These are phyloP conservation scores for Penicillium antarcticum DNA, from an alignment of 495 filamentous ascomycete species.

Conservation along the genomic window DNA sequence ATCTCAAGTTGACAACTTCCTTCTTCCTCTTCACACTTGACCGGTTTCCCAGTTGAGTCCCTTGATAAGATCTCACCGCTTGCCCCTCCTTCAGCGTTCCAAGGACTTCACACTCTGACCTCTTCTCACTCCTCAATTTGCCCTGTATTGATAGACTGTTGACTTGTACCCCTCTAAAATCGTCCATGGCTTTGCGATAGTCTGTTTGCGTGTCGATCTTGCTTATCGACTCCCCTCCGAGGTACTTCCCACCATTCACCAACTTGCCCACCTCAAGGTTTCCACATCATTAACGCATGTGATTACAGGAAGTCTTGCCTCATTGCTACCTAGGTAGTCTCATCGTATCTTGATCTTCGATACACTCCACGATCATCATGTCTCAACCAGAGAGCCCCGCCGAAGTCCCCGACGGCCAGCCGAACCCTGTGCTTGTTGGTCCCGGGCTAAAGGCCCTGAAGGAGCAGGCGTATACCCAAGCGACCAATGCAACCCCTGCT, in stretches of 20 bases:
- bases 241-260: constrained; percentile 13
- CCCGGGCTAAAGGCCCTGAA: constrained; percentile 32
- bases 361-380: constrained; percentile 22
- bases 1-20: background rate
- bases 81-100: constrained; percentile 16
- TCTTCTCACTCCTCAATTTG: constrained; percentile 21
- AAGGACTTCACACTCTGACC: background rate
- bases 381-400: constrained; percentile 30
- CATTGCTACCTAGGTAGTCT: constrained; percentile 3
- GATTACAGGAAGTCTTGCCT: constrained; percentile 13
- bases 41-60: constrained; percentile 3
- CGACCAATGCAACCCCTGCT: constrained; percentile 24
- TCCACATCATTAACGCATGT: constrained; percentile 5
- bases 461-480: constrained; percentile 28
- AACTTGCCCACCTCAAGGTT: constrained; percentile 7
- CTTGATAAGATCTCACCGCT: constrained; percentile 27
- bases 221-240: constrained; percentile 16
- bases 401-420: constrained; percentile 30
- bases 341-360: constrained; percentile 1
- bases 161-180: constrained; percentile 11
- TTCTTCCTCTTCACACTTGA: background rate
- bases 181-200: constrained; percentile 24
- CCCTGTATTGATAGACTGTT: too few species aligned
- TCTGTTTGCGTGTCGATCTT: constrained; percentile 1
- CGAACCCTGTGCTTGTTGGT: constrained; percentile 34